These are phyloP conservation scores for Fusarium verticillioides DNA, from an alignment of 2,329 filamentous ascomycete species.

Conservation along the genomic window DNA sequence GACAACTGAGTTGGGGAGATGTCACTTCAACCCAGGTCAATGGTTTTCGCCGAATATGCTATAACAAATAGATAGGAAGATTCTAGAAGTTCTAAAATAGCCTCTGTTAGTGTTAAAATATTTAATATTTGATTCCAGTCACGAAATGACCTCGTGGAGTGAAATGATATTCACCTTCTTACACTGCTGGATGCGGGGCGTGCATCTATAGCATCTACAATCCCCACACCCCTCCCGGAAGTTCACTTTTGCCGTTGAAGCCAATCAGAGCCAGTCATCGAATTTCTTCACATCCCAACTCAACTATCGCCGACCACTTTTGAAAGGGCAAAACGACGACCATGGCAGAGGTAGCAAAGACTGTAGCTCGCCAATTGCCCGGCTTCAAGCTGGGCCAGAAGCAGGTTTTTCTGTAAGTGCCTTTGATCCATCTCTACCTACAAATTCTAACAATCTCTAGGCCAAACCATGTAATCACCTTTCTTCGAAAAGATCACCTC, in stretches of 20 bases:
- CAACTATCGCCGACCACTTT: conserved; percentile 40
- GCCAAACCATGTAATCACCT: conserved; percentile 82
- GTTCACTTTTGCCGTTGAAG: conserved; percentile 43
- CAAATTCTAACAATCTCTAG: conserved; percentile 56
- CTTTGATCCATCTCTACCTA: not conserved
- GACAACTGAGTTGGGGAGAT: not conserved
- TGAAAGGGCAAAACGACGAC: conserved; percentile 40
- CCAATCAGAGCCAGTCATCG: conserved; percentile 45
- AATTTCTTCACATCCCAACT: conserved; percentile 46
- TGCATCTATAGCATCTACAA: conserved; percentile 13
- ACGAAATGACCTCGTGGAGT: not conserved
- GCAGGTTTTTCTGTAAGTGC: conserved; percentile 65
- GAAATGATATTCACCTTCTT: conserved; percentile 3
- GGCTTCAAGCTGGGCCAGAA: conserved; percentile 63
- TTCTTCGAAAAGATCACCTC: conserved; percentile 77
- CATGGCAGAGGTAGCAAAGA: conserved; percentile 56
- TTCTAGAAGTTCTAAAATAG: accelerated
- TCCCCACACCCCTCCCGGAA: conserved; percentile 38
- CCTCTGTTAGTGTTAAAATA: not conserved
- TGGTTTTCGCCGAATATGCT: not conserved
- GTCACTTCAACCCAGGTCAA: not conserved
- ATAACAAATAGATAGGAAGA: not conserved
- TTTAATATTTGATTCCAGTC: not conserved
- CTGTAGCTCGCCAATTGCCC: conserved; percentile 53
- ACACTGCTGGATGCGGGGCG: conserved; percentile 20